phyloP scores from a whole-genome alignment of 176 grass and related monocot species.

The Carex kokanica region DNA sequence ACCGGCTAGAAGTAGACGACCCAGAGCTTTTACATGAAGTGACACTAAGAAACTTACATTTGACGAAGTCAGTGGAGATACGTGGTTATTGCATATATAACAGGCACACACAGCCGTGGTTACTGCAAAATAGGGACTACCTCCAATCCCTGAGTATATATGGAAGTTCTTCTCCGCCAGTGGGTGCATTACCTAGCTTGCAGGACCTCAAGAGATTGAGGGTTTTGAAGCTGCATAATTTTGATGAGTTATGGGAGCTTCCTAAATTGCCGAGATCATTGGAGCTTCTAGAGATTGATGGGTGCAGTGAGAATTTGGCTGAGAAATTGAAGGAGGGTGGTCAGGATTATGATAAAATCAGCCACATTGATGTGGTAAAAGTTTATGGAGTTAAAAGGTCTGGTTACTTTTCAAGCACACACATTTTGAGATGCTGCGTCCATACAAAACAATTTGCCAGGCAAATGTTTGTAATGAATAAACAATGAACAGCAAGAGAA shows the following conservation, averaged over 20 bases:
- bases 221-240: background rate
- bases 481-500: no score
- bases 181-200: no score
- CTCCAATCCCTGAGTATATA: background rate
- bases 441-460: background rate
- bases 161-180: no score
- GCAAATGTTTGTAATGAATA: background rate
- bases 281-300: no score
- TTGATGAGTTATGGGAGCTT: no score
- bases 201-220: background rate
- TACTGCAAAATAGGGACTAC: background rate
- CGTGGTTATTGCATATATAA: background rate
- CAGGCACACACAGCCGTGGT: background rate
- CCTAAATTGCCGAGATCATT: no score
- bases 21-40: background rate
- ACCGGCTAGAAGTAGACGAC: background rate
- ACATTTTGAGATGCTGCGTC: background rate
- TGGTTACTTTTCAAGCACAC: background rate
- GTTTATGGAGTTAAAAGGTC: no score
- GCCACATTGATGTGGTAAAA: no score
- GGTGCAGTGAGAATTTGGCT: no score
- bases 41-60: background rate
- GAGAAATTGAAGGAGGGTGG: no score
- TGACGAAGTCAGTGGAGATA: background rate
- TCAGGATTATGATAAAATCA: background rate